Percentiles rank a stretch among this genome's conserved stretches.
Evolutionary conservation across 208 protist species (phyloP).

Genomic region (Trypanosoma vivax): DNA sequence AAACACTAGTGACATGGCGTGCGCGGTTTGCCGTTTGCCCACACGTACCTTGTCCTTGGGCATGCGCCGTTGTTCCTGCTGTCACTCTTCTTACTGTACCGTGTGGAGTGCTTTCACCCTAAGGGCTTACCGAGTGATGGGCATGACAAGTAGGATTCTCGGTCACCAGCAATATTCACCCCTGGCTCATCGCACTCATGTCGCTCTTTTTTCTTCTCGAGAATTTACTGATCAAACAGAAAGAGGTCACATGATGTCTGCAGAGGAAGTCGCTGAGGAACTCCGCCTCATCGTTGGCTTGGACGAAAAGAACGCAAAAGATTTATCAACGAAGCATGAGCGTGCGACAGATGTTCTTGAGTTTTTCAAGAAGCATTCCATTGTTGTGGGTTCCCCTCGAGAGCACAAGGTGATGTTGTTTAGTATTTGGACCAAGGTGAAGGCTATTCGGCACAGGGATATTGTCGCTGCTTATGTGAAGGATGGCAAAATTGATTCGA

Average conservation of each 20-base stretch:
- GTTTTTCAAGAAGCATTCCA: slow-evolving; percentile 57
- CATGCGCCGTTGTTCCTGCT: neutral
- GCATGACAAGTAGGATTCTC: neutral
- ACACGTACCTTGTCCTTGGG: neutral
- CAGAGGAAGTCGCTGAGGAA: slow-evolving; percentile 22
- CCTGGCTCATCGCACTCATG: neutral
- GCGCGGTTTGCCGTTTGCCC: too few species aligned
- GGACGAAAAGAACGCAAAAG: slow-evolving; percentile 83
- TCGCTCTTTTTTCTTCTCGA: slow-evolving; percentile 15
- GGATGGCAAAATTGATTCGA: slow-evolving; percentile 56
- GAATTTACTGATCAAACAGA: slow-evolving; percentile 17
- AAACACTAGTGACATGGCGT: too few species aligned
- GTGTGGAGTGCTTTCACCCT: neutral
- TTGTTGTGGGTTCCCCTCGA: slow-evolving; percentile 41
- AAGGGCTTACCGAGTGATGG: neutral
- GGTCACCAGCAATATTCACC: neutral
- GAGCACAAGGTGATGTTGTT: slow-evolving; percentile 86
- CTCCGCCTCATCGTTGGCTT: slow-evolving; percentile 79
- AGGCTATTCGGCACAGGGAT: slow-evolving; percentile 60
- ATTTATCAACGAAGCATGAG: slow-evolving; percentile 80
- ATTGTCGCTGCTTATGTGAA: slow-evolving; percentile 54
- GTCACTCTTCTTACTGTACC: neutral
- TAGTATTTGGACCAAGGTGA: slow-evolving; percentile 82
- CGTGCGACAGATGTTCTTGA: slow-evolving; percentile 74
- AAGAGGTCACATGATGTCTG: slow-evolving; percentile 13